Evolutionary conservation across 331 rosid species (phyloP), one percentile per base, ranked within the genome.

Genomic region (Malus hybrid): DNA sequence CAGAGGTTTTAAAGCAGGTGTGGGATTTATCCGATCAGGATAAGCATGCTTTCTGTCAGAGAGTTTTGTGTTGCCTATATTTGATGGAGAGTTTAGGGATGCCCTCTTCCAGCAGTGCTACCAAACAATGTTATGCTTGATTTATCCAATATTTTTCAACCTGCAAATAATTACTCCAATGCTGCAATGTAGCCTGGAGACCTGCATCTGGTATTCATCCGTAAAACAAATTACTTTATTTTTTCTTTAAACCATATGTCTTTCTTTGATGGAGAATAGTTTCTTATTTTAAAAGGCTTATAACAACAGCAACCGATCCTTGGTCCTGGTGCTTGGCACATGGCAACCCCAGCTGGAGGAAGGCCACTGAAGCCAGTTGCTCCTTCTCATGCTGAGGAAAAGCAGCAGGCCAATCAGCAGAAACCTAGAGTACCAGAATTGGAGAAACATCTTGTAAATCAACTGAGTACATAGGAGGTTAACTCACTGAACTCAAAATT

Each of bases 21-120:
- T 95, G 99, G 99, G 99, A 95, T 84, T 84, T 95, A 82, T 90
- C 99, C 3, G 97, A 95, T 86, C 97, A 92, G 80, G 99, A 95
- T 90, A 92, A 92, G 99, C 89, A 92, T 86, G 97, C 96, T 95
- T 84, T 95, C 99, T 83, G 91, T 86, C 74, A 85, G 90, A 89
- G 99, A 95, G 90, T 95, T 95, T 77, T 95, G 97, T 82, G 24
- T 24, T 24, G 24, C 24, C 24, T 24, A 24, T 92, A 92, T 88
- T 80, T 95, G 81, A 86, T 95, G 99, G 99, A 95, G 90, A 87
- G 99, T 63, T 86, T 80, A 95, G 83, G 97, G 99, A 6, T 88
- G 84, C 48, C 84, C 82, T 85, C 97, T 90, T 84, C 99, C 99
- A 28, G 85, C 87, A 65, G 86, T 74, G 67, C 91, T 95, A 62